Conservation (phyloP, 1,139 yeast genomes). For the Suhomyces panamericanus region DNA sequence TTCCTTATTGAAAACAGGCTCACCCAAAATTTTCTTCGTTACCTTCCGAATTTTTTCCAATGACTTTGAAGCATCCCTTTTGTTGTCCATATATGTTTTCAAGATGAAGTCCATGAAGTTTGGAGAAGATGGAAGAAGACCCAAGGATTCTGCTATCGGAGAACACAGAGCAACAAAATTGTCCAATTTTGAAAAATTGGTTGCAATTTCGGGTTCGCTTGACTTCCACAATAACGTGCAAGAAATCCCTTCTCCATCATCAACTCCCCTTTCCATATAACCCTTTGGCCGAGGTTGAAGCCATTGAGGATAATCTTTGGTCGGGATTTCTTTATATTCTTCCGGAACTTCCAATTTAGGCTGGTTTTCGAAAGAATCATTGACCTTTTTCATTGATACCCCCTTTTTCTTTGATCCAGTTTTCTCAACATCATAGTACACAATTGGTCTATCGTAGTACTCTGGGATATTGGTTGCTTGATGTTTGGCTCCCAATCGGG, state of each 20-base stretch:
- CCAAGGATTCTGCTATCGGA: conserved; percentile 53
- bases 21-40: conserved; percentile 61
- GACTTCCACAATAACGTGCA: conserved; percentile 68
- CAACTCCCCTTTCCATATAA: conserved; percentile 83
- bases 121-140: conserved; percentile 49
- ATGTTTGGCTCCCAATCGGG: conserved; percentile 72
- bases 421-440: conserved; percentile 57
- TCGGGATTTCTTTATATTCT: conserved; percentile 42
- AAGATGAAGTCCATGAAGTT: conserved; percentile 78
- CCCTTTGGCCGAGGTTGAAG: conserved; percentile 77
- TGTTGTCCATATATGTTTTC: conserved; percentile 50
- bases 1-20: conserved; percentile 68
- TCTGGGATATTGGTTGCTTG: conserved; percentile 70
- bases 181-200: conserved; percentile 45
- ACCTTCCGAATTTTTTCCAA: conserved; percentile 38
- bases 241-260: conserved; percentile 54
- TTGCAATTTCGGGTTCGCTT: conserved; percentile 33
- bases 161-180: conserved; percentile 55
- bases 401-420: conserved; percentile 19
- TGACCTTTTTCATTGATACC: conserved; percentile 11
- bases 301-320: conserved; percentile 67
- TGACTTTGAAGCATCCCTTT: conserved; percentile 54
- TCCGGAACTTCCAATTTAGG: conserved; percentile 47
- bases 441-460: conserved; percentile 65
- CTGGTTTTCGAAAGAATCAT: conserved; percentile 17